Evolutionary conservation across 176 grass and related monocot genomes (phyloP), one percentile per base, ranked within the genome.

Genomic region (Poa pratensis): DNA sequence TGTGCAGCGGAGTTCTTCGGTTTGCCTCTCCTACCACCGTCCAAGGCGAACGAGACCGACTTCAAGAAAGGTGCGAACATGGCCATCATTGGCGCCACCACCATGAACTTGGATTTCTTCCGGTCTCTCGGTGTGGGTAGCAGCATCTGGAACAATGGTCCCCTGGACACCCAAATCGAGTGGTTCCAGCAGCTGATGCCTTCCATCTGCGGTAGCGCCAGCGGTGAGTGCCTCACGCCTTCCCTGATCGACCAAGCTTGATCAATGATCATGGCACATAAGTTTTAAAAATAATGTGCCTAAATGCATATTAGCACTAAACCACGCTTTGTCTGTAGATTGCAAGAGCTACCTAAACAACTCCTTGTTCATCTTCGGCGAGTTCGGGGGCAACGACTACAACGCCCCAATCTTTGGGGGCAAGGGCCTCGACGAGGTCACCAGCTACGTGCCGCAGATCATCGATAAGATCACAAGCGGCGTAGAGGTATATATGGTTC

Each of bases 381-480:
- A 93, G 82, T 96, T 96, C 24, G 91, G 94, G 12, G 91, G 91
- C 10, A 93, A 98, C 86, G 93, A 98, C 80, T 98, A 98, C 88
- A 95, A 94, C 82, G 87, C 93, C 2, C 67, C 87, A 1, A 45
- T 95, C 20, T 95, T 98, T 82, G 60, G 53, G 28, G 89, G 95
- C 51, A 68, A 76, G 85, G 66, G 84, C 53, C 39, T 92, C 2
- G 80, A 83, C 27, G 84, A 88, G 65, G 89, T 88, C 26, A 80
- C 18, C n/a, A 61, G 85, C 78, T 95, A 90, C 45, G 85, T 89
- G 46, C 89, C 91, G 2, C 79, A 75, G 22, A 87, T 98, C 77
- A 58, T 95, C 80, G 52, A 63, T 69, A 86, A 46, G 57, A 78
- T 98, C 69, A 52, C 87, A 22, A 82, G 71, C 65, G 89, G 93